These are phyloP conservation scores for Parathielavia appendiculata DNA, from an alignment of 495 filamentous ascomycete species.

Conservation along the genomic window DNA sequence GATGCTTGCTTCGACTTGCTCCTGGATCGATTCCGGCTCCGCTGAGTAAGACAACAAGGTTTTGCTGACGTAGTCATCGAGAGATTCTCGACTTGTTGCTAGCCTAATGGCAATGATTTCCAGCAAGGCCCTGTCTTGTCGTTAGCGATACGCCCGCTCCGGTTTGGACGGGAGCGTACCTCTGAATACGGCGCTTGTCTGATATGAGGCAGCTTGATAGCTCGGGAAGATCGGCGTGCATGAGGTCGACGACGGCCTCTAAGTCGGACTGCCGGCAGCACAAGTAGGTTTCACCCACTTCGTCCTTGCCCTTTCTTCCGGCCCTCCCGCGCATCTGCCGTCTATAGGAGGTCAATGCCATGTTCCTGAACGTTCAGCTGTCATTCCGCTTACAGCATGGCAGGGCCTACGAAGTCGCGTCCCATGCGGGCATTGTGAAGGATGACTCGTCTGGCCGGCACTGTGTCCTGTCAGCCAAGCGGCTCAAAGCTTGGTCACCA, in stretches of 20 bases:
- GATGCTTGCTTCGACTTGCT: slow-evolving; percentile 54
- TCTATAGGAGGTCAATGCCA: slow-evolving; percentile 34
- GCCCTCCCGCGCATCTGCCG: slow-evolving; percentile 82
- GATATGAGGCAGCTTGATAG: slow-evolving; percentile 65
- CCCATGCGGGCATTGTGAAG: slow-evolving; percentile 76
- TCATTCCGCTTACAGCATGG: slow-evolving; percentile 57
- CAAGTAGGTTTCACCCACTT: slow-evolving; percentile 73
- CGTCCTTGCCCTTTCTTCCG: slow-evolving; percentile 78
- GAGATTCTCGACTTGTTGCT: slow-evolving; percentile 60
- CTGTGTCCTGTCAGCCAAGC: slow-evolving; percentile 3
- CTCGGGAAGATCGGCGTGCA: slow-evolving; percentile 67
- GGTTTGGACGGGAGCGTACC: background rate
- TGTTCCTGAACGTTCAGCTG: slow-evolving; percentile 9
- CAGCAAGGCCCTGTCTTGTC: slow-evolving; percentile 52
- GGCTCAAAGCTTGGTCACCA: background rate
- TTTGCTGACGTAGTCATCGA: slow-evolving; percentile 65
- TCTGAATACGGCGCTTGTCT: slow-evolving; percentile 64
- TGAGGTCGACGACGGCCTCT: slow-evolving; percentile 61
- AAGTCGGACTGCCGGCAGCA: slow-evolving; percentile 69
- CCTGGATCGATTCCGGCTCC: slow-evolving; percentile 37
- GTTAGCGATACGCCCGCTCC: background rate
- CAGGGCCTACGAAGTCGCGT: slow-evolving; percentile 66
- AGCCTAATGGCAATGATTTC: slow-evolving; percentile 70
- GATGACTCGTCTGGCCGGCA: slow-evolving; percentile 67
- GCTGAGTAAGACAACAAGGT: slow-evolving; percentile 61